These are phyloP conservation scores for Plasmodium billcollinsi DNA, from an alignment of 169 alveolate species.

Conservation along the genomic window DNA sequence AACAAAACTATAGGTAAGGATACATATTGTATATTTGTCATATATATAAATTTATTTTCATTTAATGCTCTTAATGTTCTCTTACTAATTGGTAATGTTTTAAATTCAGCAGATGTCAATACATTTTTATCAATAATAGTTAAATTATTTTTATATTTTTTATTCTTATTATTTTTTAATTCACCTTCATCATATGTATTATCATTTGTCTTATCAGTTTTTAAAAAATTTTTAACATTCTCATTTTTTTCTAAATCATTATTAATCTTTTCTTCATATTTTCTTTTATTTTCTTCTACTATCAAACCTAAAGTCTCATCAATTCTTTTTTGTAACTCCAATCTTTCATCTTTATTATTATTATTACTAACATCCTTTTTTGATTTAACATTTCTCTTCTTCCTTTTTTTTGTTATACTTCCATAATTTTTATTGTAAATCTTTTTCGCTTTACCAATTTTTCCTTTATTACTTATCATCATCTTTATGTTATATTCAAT, in stretches of 20 bases:
- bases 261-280: slow-evolving; percentile 46
- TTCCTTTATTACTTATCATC: slow-evolving; percentile 23
- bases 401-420: slow-evolving; percentile 36
- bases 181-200: slow-evolving; percentile 5
- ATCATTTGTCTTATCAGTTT: background rate
- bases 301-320: slow-evolving; percentile 41
- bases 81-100: slow-evolving; percentile 53
- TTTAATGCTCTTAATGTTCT: slow-evolving; percentile 36
- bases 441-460: slow-evolving; percentile 2
- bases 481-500: background rate
- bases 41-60: slow-evolving; percentile 61
- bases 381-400: background rate
- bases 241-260: slow-evolving; percentile 11
- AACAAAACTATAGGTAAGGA: slow-evolving; percentile 63
- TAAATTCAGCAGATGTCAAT: slow-evolving; percentile 42
- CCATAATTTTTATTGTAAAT: slow-evolving; percentile 42
- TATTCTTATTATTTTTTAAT: slow-evolving; percentile 23
- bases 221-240: background rate
- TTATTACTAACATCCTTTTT: background rate
- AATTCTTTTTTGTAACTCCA: slow-evolving; percentile 48
- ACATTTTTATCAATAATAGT: slow-evolving; percentile 71
- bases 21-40: slow-evolving; percentile 70
- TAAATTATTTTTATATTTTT: slow-evolving; percentile 46
- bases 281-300: slow-evolving; percentile 70
- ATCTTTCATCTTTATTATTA: slow-evolving; percentile 36